Evolutionary conservation across 768 basidiomycete species (phyloP).

Genomic region (Hypholoma fasciculare): DNA sequence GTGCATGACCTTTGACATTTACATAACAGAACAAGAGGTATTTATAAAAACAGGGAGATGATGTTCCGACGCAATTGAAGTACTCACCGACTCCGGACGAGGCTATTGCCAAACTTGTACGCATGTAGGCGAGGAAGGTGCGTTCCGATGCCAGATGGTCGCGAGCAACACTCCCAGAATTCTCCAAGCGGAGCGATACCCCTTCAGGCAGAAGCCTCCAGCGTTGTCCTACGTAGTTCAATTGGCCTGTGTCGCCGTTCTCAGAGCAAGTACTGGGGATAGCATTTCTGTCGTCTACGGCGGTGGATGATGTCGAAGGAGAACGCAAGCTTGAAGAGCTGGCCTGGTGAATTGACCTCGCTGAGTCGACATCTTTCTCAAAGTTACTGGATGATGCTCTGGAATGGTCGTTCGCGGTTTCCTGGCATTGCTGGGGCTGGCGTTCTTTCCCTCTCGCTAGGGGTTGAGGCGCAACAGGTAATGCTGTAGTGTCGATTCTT

Average conservation of each 20-base stretch:
- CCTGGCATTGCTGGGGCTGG: no score
- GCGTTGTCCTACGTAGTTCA: neutral
- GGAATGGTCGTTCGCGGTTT: no score
- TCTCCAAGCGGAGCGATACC: slow-evolving; percentile 37
- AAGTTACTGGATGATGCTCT: no score
- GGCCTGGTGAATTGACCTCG: neutral
- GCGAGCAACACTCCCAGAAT: slow-evolving; percentile 61
- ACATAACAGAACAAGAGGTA: neutral
- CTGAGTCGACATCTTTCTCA: neutral
- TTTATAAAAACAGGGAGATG: neutral
- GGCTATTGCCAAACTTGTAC: slow-evolving; percentile 63
- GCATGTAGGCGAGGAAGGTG: slow-evolving; percentile 62
- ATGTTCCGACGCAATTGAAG: no score
- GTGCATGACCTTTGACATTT: neutral
- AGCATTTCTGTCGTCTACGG: neutral
- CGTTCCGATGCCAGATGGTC: slow-evolving; percentile 66
- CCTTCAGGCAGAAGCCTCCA: neutral
- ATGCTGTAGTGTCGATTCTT: no score
- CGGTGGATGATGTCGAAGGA: neutral
- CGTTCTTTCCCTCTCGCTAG: no score
- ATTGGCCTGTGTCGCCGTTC: no score
- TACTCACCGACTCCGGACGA: slow-evolving; percentile 59
- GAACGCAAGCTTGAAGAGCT: neutral
- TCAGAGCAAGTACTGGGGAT: no score
- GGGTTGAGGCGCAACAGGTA: no score